Conservation (phyloP, 169 alveolate genomes). For the Cryptosporidium felis region DNA sequence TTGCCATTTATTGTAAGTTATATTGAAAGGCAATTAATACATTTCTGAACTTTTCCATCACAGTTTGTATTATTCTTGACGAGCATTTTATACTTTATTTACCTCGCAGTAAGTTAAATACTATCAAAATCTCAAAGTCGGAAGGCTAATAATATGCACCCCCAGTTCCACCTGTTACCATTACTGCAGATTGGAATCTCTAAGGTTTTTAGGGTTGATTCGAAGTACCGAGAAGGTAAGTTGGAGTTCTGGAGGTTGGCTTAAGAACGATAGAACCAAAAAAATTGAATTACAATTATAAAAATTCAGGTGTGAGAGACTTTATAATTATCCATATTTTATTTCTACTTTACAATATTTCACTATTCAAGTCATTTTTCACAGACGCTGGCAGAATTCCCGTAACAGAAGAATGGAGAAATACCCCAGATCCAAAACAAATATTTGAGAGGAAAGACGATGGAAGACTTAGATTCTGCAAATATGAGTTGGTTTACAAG, state of each 20-base stretch:
- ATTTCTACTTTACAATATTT: constrained; percentile 16
- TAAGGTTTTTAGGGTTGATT: constrained; percentile 39
- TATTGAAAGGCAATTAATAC: background rate
- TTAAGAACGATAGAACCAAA: too few relatives aligned
- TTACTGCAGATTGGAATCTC: constrained; percentile 46
- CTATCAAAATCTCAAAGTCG: background rate
- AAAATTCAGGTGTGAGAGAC: constrained; percentile 45
- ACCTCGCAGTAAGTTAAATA: constrained; percentile 53
- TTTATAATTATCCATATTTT: constrained; percentile 29
- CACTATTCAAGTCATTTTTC: constrained; percentile 43
- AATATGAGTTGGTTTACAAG: constrained; percentile 62
- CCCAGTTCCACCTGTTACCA: constrained; percentile 52
- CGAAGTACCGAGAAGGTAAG: constrained; percentile 62
- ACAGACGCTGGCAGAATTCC: constrained; percentile 69
- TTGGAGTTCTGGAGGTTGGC: background rate
- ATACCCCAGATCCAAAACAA: constrained; percentile 62
- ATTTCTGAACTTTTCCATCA: background rate
- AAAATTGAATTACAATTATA: too few relatives aligned
- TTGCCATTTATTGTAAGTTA: constrained; percentile 65
- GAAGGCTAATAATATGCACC: background rate
- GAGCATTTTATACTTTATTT: constrained; percentile 39
- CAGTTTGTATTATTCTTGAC: constrained; percentile 51
- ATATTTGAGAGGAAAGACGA: constrained; percentile 60
- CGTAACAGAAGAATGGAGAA: constrained; percentile 71
- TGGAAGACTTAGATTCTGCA: constrained; percentile 70